Evolutionary conservation across 352 stramenopile genomes (phyloP), one percentile per base, ranked within the genome.

Genomic region (Phytophthora macrochlamydospora): DNA sequence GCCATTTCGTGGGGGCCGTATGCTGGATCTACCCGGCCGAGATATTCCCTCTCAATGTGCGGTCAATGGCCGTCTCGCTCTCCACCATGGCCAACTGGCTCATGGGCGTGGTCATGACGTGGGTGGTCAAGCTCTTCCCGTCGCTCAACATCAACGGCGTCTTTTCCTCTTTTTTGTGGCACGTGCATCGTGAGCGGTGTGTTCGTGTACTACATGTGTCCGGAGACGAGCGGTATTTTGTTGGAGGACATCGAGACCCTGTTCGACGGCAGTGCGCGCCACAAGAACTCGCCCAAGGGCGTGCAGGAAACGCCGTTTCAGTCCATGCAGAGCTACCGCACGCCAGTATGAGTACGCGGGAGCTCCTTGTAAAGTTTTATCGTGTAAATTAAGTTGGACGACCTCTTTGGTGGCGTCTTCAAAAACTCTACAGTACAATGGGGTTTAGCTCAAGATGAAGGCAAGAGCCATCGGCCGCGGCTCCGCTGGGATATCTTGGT

Each of bases 211-310:
- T 75, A 69, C 57, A 46, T 79, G 50, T 89, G 78, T n/a, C 76
- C 67, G 2, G 80, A 89, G 70, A 87, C 80, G 8, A 82, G 72
- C 12, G 62, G 71, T 3, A 70, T 88, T 24, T 29, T 88, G 13
- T 59, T 90, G 8, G 81, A 90, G 61, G 79, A 88, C 45, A 88
- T 77, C 29, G 81, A 90, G 53, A 75, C 67, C 37, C 56, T 90
- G 13, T 88, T 90, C 53, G 42, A 75, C 54, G 62, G 62, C 40
- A 73, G 58, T 33, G 49, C 78, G 51, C 58, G 73, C 59, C 42
- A 73, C 59, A 72, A 77, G 56, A 63, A 71, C 43, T 75, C 63
- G 30, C 57, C 69, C 29, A 79, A 72, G 61, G 71, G 69, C 53
- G 52, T 65, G 44, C 51, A 69, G 35, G 73, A 75, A 55, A 76